Percentiles rank a stretch among this genome's conserved stretches.
These are phyloP conservation scores for Sporothrix euskadiensis DNA, from an alignment of 2,329 filamentous ascomycete genomes.

Conservation along the genomic window DNA sequence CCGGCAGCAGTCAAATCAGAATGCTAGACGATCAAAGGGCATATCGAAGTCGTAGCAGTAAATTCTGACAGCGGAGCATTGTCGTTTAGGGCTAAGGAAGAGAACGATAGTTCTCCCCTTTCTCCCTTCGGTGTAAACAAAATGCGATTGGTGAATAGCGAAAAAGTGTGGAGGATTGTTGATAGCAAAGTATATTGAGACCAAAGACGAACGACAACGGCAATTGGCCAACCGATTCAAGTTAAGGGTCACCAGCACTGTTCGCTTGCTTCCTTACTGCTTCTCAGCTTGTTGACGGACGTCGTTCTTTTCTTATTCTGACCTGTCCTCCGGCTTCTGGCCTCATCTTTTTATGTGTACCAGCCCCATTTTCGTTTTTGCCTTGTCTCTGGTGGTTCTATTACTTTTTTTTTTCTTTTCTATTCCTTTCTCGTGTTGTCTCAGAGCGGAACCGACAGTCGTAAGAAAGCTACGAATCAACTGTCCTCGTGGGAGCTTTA, in stretches of 20 bases:
- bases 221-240: not conserved
- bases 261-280: not conserved
- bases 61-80: not conserved
- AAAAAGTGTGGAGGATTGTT: not conserved
- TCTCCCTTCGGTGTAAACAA: not conserved
- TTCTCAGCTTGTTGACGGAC: not conserved
- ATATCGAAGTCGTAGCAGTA: not conserved
- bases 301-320: constrained; percentile 5
- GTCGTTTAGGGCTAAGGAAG: not conserved
- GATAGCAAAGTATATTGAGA: not conserved
- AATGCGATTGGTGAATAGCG: constrained; percentile 12
- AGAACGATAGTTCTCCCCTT: not conserved
- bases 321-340: not conserved
- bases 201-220: not conserved
- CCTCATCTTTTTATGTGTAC: not conserved
- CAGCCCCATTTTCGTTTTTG: not conserved
- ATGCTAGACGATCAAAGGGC: not conserved
- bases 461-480: not conserved
- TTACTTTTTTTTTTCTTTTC: not conserved
- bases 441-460: not conserved
- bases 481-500: not conserved
- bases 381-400: not conserved
- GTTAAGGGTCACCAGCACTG: not conserved
- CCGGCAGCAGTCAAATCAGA: not conserved
- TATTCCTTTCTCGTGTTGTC: not conserved